Conservation (phyloP, 345 rosid species). For the Psidium friedrichsthalianum region DNA sequence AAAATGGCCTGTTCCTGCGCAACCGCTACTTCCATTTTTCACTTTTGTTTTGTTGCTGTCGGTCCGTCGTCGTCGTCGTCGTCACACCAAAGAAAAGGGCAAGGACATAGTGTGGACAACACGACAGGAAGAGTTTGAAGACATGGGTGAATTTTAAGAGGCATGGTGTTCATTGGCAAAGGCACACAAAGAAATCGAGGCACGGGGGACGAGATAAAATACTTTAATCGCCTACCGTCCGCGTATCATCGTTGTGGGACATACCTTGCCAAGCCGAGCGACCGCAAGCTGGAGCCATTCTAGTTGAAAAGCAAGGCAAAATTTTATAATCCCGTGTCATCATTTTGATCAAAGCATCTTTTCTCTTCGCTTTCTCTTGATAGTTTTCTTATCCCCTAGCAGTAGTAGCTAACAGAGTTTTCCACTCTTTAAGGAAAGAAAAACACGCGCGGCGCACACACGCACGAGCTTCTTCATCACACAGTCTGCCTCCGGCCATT, state of each 20-base stretch:
- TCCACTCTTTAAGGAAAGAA: not conserved
- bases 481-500: not conserved
- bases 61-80: not conserved
- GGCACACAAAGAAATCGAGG: not conserved
- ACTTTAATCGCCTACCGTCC: too few relatives aligned
- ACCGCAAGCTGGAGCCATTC: not conserved
- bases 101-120: not conserved
- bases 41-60: not conserved
- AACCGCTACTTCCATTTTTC: not conserved
- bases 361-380: not conserved
- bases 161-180: not conserved
- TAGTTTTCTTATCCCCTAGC: not conserved
- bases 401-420: not conserved
- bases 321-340: not conserved
- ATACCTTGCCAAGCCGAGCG: not conserved
- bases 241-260: not conserved
- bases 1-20: not conserved
- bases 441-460: not conserved
- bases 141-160: not conserved
- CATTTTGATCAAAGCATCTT: not conserved
- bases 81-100: not conserved
- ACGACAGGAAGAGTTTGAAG: not conserved
- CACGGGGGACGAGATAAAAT: too few relatives aligned
- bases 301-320: not conserved
- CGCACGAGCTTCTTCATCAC: not conserved